Conservation (phyloP, 192 early-diverging fungal genomes). For the Backusella parvicylindrica region DNA sequence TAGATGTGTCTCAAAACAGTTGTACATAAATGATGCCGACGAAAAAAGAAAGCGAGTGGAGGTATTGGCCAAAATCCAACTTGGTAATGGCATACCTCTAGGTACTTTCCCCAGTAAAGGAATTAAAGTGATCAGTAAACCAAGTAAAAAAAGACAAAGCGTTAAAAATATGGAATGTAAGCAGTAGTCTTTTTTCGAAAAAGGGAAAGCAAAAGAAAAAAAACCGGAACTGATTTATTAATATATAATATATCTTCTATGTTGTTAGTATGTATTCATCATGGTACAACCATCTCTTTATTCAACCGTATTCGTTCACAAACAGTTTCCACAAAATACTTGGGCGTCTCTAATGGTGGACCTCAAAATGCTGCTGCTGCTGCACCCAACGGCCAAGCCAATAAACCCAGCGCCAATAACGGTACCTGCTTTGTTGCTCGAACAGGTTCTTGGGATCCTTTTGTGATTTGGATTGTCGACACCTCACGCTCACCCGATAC, state of each 20-base stretch:
- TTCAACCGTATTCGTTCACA: conserved; percentile 91
- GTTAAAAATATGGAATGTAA: conserved; percentile 73
- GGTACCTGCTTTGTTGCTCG: conserved; percentile 69
- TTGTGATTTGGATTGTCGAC: conserved; percentile 82
- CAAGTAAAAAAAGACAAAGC: conserved; percentile 86
- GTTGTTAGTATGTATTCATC: conserved; percentile 73
- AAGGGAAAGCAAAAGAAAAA: neutral
- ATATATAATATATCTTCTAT: neutral
- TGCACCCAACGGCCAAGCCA: neutral
- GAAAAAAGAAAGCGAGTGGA: conserved; percentile 77
- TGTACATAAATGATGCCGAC: conserved; percentile 83
- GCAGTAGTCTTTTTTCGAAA: conserved; percentile 10
- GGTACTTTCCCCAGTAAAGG: conserved; percentile 71
- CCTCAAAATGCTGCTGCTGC: conserved; percentile 11
- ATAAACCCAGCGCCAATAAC: conserved; percentile 7
- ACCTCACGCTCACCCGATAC: conserved; percentile 49
- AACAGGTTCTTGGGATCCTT: conserved; percentile 80
- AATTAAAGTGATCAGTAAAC: conserved; percentile 90
- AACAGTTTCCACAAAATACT: conserved; percentile 85
- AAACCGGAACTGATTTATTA: neutral
- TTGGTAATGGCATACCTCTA: conserved; percentile 58
- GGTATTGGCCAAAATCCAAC: conserved; percentile 68
- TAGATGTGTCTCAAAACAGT: conserved; percentile 74
- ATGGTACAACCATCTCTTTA: conserved; percentile 80
- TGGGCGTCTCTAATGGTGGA: conserved; percentile 53